Conservation (phyloP, 2,329 filamentous ascomycete genomes). For the Nothophoma quercina region DNA sequence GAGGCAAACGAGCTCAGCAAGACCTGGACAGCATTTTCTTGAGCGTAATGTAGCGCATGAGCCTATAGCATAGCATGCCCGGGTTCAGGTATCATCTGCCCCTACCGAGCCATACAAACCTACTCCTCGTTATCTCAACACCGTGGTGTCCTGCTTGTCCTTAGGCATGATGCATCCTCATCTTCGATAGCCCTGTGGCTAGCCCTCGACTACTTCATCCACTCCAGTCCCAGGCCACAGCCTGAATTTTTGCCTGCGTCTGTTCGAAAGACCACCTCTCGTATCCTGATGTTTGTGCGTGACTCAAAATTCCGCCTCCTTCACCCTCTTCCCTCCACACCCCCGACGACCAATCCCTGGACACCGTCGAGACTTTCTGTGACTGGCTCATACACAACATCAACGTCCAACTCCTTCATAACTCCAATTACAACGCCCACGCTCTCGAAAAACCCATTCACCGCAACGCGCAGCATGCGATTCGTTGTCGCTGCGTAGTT, state of each 20-base stretch:
- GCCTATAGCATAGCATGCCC: neutral
- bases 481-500: constrained; percentile 90
- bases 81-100: neutral
- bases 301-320: neutral
- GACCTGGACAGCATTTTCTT: neutral
- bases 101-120: neutral
- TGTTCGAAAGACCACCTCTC: neutral
- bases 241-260: neutral
- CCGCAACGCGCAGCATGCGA: constrained; percentile 93
- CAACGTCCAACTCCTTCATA: constrained; percentile 88
- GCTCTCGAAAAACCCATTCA: constrained; percentile 96
- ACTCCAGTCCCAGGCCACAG: neutral
- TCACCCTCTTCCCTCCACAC: constrained; percentile 42
- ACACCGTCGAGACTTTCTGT: constrained; percentile 62
- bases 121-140: neutral
- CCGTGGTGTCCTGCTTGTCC: too few relatives aligned
- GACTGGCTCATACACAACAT: constrained; percentile 68
- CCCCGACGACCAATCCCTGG: constrained; percentile 70
- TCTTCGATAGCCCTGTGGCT: neutral
- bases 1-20: neutral
- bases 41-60: neutral
- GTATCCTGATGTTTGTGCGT: neutral
- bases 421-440: constrained; percentile 83
- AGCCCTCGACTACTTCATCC: neutral
- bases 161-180: neutral